Evolutionary conservation across 2,329 filamentous ascomycete species (phyloP), one percentile per base, ranked within the genome.

Genomic region (Cladosporium sphaerospermum): DNA sequence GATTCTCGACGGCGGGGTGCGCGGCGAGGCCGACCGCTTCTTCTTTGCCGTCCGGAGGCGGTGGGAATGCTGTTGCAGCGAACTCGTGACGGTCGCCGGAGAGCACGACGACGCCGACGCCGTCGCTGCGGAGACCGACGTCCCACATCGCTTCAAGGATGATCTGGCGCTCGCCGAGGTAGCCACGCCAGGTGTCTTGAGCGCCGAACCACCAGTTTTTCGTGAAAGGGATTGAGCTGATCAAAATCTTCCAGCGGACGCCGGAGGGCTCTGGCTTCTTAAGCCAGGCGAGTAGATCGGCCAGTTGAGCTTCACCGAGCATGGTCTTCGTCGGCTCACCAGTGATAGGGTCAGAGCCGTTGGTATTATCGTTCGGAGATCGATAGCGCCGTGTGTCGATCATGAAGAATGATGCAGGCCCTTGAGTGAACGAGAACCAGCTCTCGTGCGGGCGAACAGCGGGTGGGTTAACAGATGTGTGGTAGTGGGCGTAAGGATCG

Each of bases 31-130:
- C 62, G 41, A 64, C 54, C 40, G 65, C 59, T 47, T 66, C 64
- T 47, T 64, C 67, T 53, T 70, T 80, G 45, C 82, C 81, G 57
- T 73, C 77, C 49, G 61, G 75, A 57, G 77, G 72, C 11, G 80
- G 78, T 8, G 81, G 81, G 62, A 84, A 85, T 0, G 85, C 83
- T 0, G 92, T 97, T 0, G 92, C 91, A 1, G 88, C 93, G 68
- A 97, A 97, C 69, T 99, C 93, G 66, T 99, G 93, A n/a, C 93
- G 79, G 65, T 99, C 93, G 1, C 93, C 93, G 13, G 87, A 93
- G 9, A 99, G 76, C 10, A 97, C 76, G 28, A 96, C 78, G 6
- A 97, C 83, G 7, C 97, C 84, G 19, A 91, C 88, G 5, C 86
- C 75, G 6, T 88, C 87, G 4, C 82, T 80, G 8, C 58, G 54